Percentiles rank a stretch among this genome's conserved stretches.
Evolutionary conservation across 192 early-diverging fungal genomes (phyloP).

Genomic region (Geranomyces variabilis): DNA sequence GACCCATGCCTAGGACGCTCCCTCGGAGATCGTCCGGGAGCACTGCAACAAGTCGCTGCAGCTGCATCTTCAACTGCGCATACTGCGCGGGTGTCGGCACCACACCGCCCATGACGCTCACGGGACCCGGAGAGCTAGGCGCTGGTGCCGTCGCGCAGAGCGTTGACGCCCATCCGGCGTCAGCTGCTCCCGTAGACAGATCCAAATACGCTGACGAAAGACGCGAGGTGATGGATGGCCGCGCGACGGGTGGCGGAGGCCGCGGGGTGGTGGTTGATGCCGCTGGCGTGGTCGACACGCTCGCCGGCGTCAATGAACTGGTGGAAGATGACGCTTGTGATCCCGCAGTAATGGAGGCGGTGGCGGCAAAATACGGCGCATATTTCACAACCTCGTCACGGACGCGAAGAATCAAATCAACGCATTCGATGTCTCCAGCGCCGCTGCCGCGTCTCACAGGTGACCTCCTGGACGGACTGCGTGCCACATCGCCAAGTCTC

Average conservation of each 20-base stretch:
- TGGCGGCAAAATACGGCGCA: slow-evolving; percentile 29
- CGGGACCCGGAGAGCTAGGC: slow-evolving; percentile 27
- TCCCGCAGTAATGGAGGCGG: not conserved
- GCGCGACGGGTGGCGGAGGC: not conserved
- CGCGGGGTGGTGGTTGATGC: not conserved
- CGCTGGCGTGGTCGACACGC: not conserved
- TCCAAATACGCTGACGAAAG: not conserved
- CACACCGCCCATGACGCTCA: slow-evolving; percentile 38
- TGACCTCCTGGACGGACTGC: not conserved
- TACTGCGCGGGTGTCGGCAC: slow-evolving; percentile 49
- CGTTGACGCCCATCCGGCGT: slow-evolving; percentile 17
- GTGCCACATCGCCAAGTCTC: slow-evolving; percentile 8
- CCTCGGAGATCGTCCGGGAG: slow-evolving; percentile 48
- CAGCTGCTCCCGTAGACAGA: slow-evolving; percentile 2
- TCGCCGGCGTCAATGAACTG: not conserved
- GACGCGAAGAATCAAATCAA: slow-evolving; percentile 68
- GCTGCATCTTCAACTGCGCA: slow-evolving; percentile 34
- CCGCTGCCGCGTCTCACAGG: slow-evolving; percentile 16
- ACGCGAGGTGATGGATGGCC: not conserved
- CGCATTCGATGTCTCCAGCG: slow-evolving; percentile 63
- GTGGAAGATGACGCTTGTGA: not conserved
- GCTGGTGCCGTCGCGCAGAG: slow-evolving; percentile 20
- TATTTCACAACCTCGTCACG: slow-evolving; percentile 65
- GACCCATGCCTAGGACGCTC: slow-evolving; percentile 4
- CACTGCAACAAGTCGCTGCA: slow-evolving; percentile 38